Evolutionary conservation across 2,329 filamentous ascomycete genomes (phyloP).

Genomic region (Curvularia lunata): DNA sequence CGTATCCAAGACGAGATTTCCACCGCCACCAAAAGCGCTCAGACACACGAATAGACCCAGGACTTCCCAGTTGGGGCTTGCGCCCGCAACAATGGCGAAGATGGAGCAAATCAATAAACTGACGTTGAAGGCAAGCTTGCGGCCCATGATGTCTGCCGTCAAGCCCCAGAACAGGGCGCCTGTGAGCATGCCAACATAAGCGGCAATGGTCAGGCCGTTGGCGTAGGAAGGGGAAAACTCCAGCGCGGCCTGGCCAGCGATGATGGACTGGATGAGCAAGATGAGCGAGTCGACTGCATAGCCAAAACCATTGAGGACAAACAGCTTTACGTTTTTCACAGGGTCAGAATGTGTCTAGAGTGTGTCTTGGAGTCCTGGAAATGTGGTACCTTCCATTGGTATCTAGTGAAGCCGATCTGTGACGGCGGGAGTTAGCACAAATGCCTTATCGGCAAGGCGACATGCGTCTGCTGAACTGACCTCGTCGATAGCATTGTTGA

Average conservation of each 20-base stretch:
- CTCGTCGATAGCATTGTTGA: slow-evolving; percentile 61
- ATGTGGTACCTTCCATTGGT: slow-evolving; percentile 52
- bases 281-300: slow-evolving; percentile 65
- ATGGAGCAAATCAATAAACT: slow-evolving; percentile 68
- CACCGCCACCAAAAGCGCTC: slow-evolving; percentile 68
- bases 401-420: slow-evolving; percentile 13
- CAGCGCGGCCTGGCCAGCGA: slow-evolving; percentile 62
- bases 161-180: slow-evolving; percentile 72
- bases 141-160: slow-evolving; percentile 70
- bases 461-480: neutral
- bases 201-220: slow-evolving; percentile 66
- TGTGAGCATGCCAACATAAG: slow-evolving; percentile 64
- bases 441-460: neutral
- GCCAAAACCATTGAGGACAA: slow-evolving; percentile 67
- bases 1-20: slow-evolving; percentile 68
- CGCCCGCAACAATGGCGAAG: slow-evolving; percentile 69
- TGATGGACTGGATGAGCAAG: slow-evolving; percentile 67
- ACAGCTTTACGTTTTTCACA: slow-evolving; percentile 49
- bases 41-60: slow-evolving; percentile 69
- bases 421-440: neutral
- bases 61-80: slow-evolving; percentile 69
- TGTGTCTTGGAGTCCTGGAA: neutral
- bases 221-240: slow-evolving; percentile 65
- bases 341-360: neutral
- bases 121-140: slow-evolving; percentile 72